A percentile compares a stretch with the other conserved stretches of the same genome.
These are phyloP conservation scores for Neolentinus lepideus DNA, from an alignment of 1,284 basidiomycete species.

Conservation along the genomic window DNA sequence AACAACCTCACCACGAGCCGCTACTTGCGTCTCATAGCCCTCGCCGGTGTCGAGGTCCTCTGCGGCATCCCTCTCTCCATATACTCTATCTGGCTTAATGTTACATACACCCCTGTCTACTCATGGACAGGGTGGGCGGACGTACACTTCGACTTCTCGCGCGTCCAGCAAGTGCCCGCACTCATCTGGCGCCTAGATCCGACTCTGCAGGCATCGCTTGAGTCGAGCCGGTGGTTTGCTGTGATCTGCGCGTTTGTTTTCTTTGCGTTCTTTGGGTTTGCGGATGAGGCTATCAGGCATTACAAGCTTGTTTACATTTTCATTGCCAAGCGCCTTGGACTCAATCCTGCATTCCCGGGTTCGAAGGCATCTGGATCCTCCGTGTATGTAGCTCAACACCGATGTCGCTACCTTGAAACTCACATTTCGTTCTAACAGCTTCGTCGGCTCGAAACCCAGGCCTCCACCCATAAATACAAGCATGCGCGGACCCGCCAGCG, in stretches of 20 bases:
- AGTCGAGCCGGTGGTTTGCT: conserved; percentile 32
- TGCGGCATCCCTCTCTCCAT: conserved; percentile 39
- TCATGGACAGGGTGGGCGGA: conserved; percentile 29
- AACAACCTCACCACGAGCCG: conserved; percentile 31
- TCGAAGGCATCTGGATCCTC: not conserved
- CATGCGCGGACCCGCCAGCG: not conserved
- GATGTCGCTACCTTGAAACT: not conserved
- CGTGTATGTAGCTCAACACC: not conserved
- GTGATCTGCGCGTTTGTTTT: conserved; percentile 35
- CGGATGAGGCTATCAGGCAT: conserved; percentile 27
- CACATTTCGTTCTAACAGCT: not conserved
- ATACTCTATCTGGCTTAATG: conserved; percentile 32
- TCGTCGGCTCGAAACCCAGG: not conserved
- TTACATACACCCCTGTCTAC: conserved; percentile 9
- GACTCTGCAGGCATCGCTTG: conserved; percentile 14
- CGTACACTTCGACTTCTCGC: conserved; percentile 28
- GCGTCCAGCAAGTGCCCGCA: conserved; percentile 18
- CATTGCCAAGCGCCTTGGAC: conserved; percentile 4
- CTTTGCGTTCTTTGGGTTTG: conserved; percentile 40
- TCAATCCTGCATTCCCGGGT: not conserved
- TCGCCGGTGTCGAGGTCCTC: conserved; percentile 40
- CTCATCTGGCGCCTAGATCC: conserved; percentile 25
- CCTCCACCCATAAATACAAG: not conserved
- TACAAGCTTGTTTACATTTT: conserved; percentile 7
- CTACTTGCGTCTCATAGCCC: conserved; percentile 58